Evolutionary conservation across 1,284 basidiomycete species (phyloP).

Genomic region (Earliella scabrosa): DNA sequence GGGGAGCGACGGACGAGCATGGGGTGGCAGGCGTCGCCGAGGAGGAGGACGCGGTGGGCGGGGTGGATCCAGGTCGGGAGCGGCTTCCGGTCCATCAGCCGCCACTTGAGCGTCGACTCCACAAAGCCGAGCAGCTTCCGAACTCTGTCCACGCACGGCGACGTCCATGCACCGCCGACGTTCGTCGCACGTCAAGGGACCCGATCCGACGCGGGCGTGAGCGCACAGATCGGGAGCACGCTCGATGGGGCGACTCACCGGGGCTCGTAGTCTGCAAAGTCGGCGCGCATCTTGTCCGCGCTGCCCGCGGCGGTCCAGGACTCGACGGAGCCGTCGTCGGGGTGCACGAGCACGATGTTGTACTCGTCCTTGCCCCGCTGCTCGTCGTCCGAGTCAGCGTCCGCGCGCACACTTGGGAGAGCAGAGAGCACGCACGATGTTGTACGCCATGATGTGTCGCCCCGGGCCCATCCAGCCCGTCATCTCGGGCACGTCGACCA

Average conservation of each 20-base stretch:
- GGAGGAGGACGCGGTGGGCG: constrained; percentile 40
- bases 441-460: constrained; percentile 47
- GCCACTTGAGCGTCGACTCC: constrained; percentile 48
- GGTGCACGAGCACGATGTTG: constrained; percentile 48
- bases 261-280: constrained; percentile 50
- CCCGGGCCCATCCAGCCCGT: constrained; percentile 48
- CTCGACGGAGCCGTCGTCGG: constrained; percentile 49
- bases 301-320: constrained; percentile 50
- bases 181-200: too few relatives aligned
- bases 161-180: neutral
- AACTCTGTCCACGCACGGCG: constrained; percentile 32
- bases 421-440: constrained; percentile 42
- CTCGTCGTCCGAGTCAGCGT: too few relatives aligned
- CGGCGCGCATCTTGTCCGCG: constrained; percentile 48
- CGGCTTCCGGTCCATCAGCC: constrained; percentile 47
- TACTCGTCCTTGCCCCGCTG: constrained; percentile 45
- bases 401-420: too few relatives aligned
- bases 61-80: constrained; percentile 46
- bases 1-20: constrained; percentile 49
- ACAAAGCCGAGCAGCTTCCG: constrained; percentile 45
- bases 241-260: constrained; percentile 37
- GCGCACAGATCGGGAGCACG: too few relatives aligned
- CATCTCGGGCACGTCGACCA: constrained; percentile 46
- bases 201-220: too few relatives aligned
- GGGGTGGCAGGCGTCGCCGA: constrained; percentile 57